Base-by-base conservation (phyloP, 2,329 filamentous ascomycete genomes). In the Ophiostoma sp. region DNA sequence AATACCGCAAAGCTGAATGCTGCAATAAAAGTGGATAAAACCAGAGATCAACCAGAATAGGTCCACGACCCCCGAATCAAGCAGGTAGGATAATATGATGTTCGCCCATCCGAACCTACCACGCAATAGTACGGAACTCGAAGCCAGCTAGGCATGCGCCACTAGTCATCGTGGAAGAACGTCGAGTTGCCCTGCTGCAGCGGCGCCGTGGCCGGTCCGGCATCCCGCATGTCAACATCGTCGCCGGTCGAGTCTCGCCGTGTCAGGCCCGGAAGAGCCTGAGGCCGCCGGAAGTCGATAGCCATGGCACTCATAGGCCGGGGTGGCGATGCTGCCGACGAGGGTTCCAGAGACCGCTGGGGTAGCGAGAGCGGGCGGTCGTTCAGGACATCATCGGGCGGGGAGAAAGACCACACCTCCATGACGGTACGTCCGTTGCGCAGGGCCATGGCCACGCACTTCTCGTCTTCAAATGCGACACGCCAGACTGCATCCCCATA, bases 341-440 rank as follows among this genome's bases (percentile, higher is more conserved):
- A 55, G 2, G 57, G 80, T 69, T 88, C 85, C 11, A 85, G 77
- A 1, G 83, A 79, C 52, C 84, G 82, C 72, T 87, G 84, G 70
- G 86, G 82, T 55, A 88, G 80, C 45, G 85, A 85, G n/a, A 85
- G 79, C 0, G 86, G 85, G 11, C 85, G 82, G 69, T 90, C 88
- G 74, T 85, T 86, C 28, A 87, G 84, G 74, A 85, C 83, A 70
- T 93, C 92, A 74, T 93, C 91, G 0, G 94, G 93, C 17, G 95
- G 95, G 3, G 95, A 94, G 81, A 98, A 98, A 11, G 93, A 95
- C 94, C 94, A 98, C 3, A 98, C 95, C 91, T 99, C 96, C 96
- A 99, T 99, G 75, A 98, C 92, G 0, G 97, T 98, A 75, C 95
- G 90, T 72, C 91, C 91, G 70, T 90, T 90, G 74, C 95, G 89